phyloP scores from a whole-genome alignment of 1,284 basidiomycete species.

The Vanrija sp. region DNA sequence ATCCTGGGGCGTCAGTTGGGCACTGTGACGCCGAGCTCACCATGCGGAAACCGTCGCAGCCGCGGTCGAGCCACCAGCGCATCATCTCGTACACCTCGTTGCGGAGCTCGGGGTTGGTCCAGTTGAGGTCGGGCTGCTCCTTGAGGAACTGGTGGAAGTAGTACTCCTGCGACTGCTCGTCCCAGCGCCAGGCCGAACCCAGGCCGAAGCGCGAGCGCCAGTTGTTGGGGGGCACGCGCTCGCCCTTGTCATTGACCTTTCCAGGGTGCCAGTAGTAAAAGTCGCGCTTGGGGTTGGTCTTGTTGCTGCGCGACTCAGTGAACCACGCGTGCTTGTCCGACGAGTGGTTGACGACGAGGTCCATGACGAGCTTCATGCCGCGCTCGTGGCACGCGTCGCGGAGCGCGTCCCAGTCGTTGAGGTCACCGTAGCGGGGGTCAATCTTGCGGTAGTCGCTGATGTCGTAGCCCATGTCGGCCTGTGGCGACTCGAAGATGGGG shows the following conservation, averaged over 20 bases:
- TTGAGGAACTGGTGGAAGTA: constrained; percentile 50
- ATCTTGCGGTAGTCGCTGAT: constrained; percentile 50
- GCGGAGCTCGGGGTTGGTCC: constrained; percentile 45
- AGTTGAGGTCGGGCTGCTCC: constrained; percentile 46
- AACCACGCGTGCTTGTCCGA: constrained; percentile 33
- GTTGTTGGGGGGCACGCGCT: constrained; percentile 49
- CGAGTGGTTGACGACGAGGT: constrained; percentile 53
- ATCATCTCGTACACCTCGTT: constrained; percentile 48
- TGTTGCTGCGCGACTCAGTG: constrained; percentile 44
- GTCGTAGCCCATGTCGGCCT: constrained; percentile 32
- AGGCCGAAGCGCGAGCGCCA: constrained; percentile 50
- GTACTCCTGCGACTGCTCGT: constrained; percentile 47
- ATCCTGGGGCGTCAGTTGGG: background rate
- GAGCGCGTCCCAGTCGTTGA: constrained; percentile 49
- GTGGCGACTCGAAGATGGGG: constrained; percentile 37
- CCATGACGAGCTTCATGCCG: constrained; percentile 50
- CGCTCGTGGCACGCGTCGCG: constrained; percentile 40
- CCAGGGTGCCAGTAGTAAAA: constrained; percentile 52
- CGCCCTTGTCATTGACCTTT: constrained; percentile 39
- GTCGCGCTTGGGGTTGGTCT: constrained; percentile 49
- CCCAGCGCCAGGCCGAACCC: constrained; percentile 50
- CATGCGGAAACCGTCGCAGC: constrained; percentile 50
- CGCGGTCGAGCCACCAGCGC: constrained; percentile 52
- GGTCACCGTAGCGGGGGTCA: constrained; percentile 49
- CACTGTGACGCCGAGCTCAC: background rate